A percentile compares a stretch with the other conserved stretches of the same genome.
Conservation (phyloP, 208 protist genomes). For the Crithidia mellificae region DNA sequence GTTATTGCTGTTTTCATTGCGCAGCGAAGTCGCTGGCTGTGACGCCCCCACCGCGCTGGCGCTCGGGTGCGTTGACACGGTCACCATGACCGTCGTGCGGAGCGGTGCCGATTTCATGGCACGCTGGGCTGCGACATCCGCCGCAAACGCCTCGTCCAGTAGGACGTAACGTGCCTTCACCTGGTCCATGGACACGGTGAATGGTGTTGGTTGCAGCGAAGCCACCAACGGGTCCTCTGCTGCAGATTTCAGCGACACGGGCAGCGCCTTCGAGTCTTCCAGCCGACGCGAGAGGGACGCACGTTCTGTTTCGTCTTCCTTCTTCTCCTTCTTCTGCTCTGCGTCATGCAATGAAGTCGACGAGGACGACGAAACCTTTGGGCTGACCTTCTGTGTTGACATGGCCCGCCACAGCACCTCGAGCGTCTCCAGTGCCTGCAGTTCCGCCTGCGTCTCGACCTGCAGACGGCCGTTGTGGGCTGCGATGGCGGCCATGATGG, state of each 20-base stretch:
- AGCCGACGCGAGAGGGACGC: too few relatives aligned
- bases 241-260: background rate
- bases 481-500: constrained; percentile 38
- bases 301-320: too few relatives aligned
- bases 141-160: constrained; percentile 28
- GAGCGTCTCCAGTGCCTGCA: constrained; percentile 28
- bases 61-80: too few relatives aligned
- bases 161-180: constrained; percentile 22
- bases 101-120: background rate
- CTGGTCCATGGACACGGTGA: constrained; percentile 13
- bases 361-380: constrained; percentile 1
- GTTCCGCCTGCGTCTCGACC: constrained; percentile 42
- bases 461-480: constrained; percentile 47
- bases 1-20: too few relatives aligned
- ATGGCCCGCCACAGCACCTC: constrained; percentile 35
- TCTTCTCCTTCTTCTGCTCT: background rate
- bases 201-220: constrained; percentile 15
- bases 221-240: background rate
- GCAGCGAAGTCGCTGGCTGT: too few relatives aligned
- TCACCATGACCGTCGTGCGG: background rate
- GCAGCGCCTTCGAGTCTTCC: too few relatives aligned
- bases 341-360: too few relatives aligned
- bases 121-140: constrained; percentile 29
- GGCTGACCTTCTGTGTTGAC: constrained; percentile 13
- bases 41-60: too few relatives aligned